These are phyloP conservation scores for Boletus rex-veris DNA, from an alignment of 768 basidiomycete genomes.

Conservation along the genomic window DNA sequence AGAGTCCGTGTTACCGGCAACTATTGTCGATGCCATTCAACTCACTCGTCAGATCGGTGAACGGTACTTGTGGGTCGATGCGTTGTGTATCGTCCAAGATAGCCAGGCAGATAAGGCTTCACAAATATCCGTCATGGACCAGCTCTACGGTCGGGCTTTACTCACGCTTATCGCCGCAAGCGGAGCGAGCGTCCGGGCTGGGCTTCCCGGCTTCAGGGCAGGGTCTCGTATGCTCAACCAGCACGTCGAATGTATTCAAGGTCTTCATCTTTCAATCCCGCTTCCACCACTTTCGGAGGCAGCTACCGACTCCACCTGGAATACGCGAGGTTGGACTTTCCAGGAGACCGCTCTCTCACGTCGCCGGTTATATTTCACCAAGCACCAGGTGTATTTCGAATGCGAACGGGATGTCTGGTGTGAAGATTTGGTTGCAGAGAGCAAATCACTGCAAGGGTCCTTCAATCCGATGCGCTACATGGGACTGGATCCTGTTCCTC, in stretches of 20 bases:
- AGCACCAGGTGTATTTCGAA: conserved; percentile 22
- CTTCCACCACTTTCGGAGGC: conserved; percentile 11
- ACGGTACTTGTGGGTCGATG: conserved; percentile 26
- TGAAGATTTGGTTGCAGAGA: conserved; percentile 22
- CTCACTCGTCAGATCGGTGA: conserved; percentile 15
- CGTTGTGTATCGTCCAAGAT: conserved; percentile 25
- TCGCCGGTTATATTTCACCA: conserved; percentile 21
- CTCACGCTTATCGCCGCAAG: conserved; percentile 20
- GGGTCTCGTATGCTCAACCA: conserved; percentile 14
- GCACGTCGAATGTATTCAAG: conserved; percentile 18
- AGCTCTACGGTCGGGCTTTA: conserved; percentile 15
- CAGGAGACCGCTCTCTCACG: conserved; percentile 21
- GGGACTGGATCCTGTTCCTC: neutral
- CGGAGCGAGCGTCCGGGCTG: conserved; percentile 7
- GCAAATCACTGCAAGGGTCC: neutral
- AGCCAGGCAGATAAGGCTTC: conserved; percentile 12
- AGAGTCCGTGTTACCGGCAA: conserved; percentile 1
- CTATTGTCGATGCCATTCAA: conserved; percentile 21
- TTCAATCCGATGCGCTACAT: conserved; percentile 7
- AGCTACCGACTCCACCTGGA: conserved; percentile 9
- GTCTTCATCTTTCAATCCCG: conserved; percentile 19
- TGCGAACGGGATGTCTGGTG: conserved; percentile 21
- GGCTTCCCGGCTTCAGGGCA: conserved; percentile 11
- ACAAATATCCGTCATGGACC: conserved; percentile 20
- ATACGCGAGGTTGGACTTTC: conserved; percentile 23